Base-by-base conservation (phyloP, 768 basidiomycete genomes). In the Tulasnella calospora region DNA sequence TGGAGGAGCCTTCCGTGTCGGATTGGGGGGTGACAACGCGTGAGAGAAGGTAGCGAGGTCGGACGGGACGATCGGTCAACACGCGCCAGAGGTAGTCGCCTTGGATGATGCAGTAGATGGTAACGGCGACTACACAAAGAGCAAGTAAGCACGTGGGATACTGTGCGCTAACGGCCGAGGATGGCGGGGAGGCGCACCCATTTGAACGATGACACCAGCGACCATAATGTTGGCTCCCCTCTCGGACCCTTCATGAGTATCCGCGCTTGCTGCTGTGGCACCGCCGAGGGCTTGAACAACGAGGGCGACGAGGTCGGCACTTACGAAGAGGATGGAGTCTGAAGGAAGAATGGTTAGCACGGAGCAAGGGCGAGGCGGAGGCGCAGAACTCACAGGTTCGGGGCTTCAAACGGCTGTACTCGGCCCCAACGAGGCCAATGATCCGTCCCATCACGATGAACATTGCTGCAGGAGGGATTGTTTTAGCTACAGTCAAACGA, bases 251-350 rank as follows among this genome's bases (percentile, higher is more conserved):
- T 81, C 71, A 5, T 80, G 81, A 17, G 79, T 21, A 21, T 80
- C 79, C 36, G 84, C 86, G 0, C 83, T 82, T 5, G 88, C 85
- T 0, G 90, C 90, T 30, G 86, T 81, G 0, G 87, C 91, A 35
- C 91, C 91, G 51, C 92, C 92, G 23, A 87, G 83, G 38, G 88
- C 91, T 84, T 93, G 92, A 2, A 92, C 83, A n/a, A 89, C 83
- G 36, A 93, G 86, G 13, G 91, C 88, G 44, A 90, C 82, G 27
- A 91, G 81, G 80, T 92, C 92, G 30, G 81, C 81, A 27, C 57
- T 79, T 76, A 84, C 81, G 79, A 85, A 85, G 27, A 83, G 35
- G 67, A 83, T 79, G 8, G 83, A 81, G 80, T 84, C 55, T 79
- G 35, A 17, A 61, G 55, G 38, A 79, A 80, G 73, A 23, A 23